These are phyloP conservation scores for Cyanidiococcus yangmingshanensis DNA, from an alignment of 23 red algal species.

Conservation along the genomic window DNA sequence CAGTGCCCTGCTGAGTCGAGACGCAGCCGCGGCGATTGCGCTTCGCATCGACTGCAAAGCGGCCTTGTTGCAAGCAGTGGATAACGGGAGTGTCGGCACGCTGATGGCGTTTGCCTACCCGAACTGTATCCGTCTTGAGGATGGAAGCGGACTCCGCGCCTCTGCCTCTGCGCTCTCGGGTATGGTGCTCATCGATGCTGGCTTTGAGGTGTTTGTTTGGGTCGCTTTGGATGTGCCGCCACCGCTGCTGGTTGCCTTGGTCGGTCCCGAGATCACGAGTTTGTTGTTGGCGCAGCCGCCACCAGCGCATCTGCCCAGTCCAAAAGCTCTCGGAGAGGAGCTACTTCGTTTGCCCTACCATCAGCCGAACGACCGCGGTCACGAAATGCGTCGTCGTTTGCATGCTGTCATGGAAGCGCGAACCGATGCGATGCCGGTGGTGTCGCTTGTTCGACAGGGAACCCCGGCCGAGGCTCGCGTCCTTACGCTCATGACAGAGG, in stretches of 20 bases:
- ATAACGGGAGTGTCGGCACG: conserved; percentile 42
- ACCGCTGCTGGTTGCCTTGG: conserved; percentile 36
- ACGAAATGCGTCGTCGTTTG: conserved; percentile 21
- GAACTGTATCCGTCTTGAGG: conserved; percentile 58
- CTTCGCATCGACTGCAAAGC: conserved; percentile 86
- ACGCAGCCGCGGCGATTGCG: conserved; percentile 49
- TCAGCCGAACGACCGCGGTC: conserved; percentile 26
- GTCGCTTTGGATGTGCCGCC: conserved; percentile 36
- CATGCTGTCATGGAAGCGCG: conserved; percentile 38
- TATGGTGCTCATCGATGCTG: conserved; percentile 67
- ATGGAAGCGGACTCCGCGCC: conserved; percentile 31
- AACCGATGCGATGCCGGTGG: conserved; percentile 22
- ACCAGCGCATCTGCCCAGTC: conserved; percentile 30
- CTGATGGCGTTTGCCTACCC: conserved; percentile 64
- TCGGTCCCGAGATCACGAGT: conserved; percentile 30
- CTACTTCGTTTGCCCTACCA: conserved; percentile 25
- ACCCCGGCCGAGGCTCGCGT: conserved; percentile 63
- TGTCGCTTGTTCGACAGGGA: conserved; percentile 55
- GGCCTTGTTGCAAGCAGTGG: conserved; percentile 43
- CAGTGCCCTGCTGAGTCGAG: conserved; percentile 55
- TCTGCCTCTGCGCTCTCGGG: conserved; percentile 39
- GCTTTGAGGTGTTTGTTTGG: conserved; percentile 56
- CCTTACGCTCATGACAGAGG: conserved; percentile 68
- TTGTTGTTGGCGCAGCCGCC: conserved; percentile 3
- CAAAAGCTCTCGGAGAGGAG: conserved; percentile 34